Evolutionary conservation across 1,284 basidiomycete species (phyloP).

Genomic region (Melampsora americana): DNA sequence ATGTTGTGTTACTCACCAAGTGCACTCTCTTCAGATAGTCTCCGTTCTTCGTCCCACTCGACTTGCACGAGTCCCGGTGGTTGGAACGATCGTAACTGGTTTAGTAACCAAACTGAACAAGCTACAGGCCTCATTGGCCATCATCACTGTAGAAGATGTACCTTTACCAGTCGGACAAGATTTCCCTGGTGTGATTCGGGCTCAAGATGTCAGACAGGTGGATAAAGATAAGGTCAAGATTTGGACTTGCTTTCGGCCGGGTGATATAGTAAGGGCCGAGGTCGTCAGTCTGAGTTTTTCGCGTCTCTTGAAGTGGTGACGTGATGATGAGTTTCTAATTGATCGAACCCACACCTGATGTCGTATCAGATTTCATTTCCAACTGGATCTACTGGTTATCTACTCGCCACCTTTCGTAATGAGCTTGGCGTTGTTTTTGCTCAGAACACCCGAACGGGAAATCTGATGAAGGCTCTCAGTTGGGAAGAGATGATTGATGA

Average conservation of each 20-base stretch:
- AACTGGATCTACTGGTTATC: constrained; percentile 89
- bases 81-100: constrained; percentile 72
- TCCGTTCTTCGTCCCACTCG: constrained; percentile 23
- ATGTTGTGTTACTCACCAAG: neutral
- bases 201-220: constrained; percentile 73
- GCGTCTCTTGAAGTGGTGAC: neutral
- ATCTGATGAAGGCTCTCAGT: constrained; percentile 74
- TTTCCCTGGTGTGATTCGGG: constrained; percentile 84
- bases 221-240: constrained; percentile 92
- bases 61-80: constrained; percentile 64
- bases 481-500: constrained; percentile 92
- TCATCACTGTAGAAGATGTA: constrained; percentile 83
- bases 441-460: constrained; percentile 71
- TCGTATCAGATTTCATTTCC: constrained; percentile 68
- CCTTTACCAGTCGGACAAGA: constrained; percentile 83
- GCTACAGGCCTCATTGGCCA: constrained; percentile 77
- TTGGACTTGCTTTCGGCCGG: constrained; percentile 88
- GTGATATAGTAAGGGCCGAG: constrained; percentile 86
- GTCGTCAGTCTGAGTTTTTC: constrained; percentile 65
- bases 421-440: constrained; percentile 88
- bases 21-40: constrained; percentile 6
- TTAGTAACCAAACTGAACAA: constrained; percentile 81
- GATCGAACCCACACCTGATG: constrained; percentile 26
- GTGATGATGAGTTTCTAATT: neutral
- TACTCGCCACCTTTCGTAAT: constrained; percentile 88